Conservation (phyloP, 805 yeast species). For the Suhomyces sp. region DNA sequence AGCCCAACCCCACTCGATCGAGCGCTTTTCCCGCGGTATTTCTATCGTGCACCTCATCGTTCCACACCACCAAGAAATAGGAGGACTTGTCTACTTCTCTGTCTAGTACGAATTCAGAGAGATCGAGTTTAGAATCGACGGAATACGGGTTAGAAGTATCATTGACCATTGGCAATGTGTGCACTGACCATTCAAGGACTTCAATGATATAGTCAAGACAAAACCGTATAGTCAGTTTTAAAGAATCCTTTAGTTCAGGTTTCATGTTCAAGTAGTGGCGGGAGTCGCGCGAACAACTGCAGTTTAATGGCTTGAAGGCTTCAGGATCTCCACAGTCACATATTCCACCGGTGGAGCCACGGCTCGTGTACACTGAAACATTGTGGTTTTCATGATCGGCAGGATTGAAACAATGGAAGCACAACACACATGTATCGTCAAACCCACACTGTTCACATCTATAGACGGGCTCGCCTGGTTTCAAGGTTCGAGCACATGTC, state of each 20-base stretch:
- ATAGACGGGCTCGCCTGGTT: slow-evolving; percentile 62
- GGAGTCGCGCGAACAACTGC: slow-evolving; percentile 35
- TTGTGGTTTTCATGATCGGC: slow-evolving; percentile 67
- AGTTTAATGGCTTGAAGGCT: slow-evolving; percentile 58
- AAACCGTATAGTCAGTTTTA: slow-evolving; percentile 28
- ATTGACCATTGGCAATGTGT: slow-evolving; percentile 41
- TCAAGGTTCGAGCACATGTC: slow-evolving; percentile 66
- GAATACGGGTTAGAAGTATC: slow-evolving; percentile 13
- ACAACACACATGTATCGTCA: slow-evolving; percentile 76
- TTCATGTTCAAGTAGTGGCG: slow-evolving; percentile 9
- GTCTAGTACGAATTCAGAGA: slow-evolving; percentile 14
- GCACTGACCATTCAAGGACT: slow-evolving; percentile 37
- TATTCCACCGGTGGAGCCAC: slow-evolving; percentile 51
- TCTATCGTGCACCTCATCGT: slow-evolving; percentile 70
- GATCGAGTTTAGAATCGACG: slow-evolving; percentile 20
- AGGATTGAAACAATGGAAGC: slow-evolving; percentile 68
- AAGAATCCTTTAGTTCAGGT: slow-evolving; percentile 14
- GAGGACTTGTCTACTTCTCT: slow-evolving; percentile 20
- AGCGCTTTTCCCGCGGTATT: slow-evolving; percentile 49
- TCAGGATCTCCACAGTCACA: slow-evolving; percentile 74
- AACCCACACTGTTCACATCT: slow-evolving; percentile 74
- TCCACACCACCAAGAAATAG: slow-evolving; percentile 61
- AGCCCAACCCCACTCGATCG: not conserved
- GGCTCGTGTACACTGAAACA: slow-evolving; percentile 51
- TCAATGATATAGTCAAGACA: slow-evolving; percentile 44